Conservation (phyloP, 2,329 filamentous ascomycete genomes). For the Blastomyces percursus region DNA sequence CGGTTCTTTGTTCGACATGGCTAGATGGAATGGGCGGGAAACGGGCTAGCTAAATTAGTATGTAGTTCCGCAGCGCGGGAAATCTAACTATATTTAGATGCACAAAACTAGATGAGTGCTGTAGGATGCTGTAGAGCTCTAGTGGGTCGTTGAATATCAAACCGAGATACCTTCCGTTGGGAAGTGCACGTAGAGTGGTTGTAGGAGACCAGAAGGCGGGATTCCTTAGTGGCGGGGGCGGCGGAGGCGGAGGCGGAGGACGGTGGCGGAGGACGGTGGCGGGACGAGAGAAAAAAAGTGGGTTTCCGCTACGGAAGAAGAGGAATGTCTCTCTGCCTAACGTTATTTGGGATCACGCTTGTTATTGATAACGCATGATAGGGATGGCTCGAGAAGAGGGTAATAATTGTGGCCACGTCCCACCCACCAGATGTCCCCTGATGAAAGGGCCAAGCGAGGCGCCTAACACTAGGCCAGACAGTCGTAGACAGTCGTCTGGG, state of each 20-base stretch:
- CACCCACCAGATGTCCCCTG: too few species aligned
- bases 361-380: background rate
- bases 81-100: background rate
- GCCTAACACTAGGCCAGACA: background rate
- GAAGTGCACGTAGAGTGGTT: background rate
- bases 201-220: background rate
- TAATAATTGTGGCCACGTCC: too few species aligned
- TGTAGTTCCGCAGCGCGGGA: background rate
- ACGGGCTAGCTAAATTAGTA: background rate
- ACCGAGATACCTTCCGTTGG: background rate
- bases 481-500: background rate
- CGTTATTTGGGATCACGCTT: background rate
- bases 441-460: background rate
- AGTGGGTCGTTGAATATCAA: background rate
- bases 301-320: background rate
- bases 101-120: background rate
- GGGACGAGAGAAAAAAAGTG: background rate
- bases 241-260: background rate
- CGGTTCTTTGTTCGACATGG: constrained; percentile 7
- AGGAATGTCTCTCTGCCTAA: background rate
- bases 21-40: background rate
- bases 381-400: background rate
- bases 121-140: background rate
- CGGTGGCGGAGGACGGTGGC: background rate
- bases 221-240: background rate